Percentiles rank a stretch among this genome's conserved stretches.
phyloP scores from a whole-genome alignment of 495 filamentous ascomycete genomes.

The Talaromyces liani region DNA sequence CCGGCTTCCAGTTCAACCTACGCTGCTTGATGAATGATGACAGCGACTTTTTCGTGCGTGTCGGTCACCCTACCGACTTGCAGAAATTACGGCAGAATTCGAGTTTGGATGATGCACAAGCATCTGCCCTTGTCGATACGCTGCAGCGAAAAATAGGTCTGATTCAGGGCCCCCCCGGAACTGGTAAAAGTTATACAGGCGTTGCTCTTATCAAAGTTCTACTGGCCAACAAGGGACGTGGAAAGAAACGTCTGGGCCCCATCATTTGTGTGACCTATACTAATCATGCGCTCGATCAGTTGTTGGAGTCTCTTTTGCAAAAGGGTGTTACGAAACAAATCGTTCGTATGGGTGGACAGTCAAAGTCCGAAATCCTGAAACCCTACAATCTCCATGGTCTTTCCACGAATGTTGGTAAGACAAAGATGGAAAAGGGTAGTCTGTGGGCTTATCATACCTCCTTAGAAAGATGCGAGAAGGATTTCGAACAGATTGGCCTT shows the following conservation, averaged over 20 bases:
- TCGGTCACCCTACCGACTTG: constrained; percentile 27
- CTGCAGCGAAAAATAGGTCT: constrained; percentile 51
- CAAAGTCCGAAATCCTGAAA: constrained; percentile 44
- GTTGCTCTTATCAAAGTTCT: constrained; percentile 56
- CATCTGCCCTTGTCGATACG: constrained; percentile 44
- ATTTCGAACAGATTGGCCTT: neutral
- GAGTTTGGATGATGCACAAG: constrained; percentile 53
- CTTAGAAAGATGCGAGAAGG: neutral
- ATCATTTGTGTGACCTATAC: constrained; percentile 64
- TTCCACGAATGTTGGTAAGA: constrained; percentile 19
- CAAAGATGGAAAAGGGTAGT: constrained; percentile 30
- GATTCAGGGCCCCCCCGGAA: constrained; percentile 78
- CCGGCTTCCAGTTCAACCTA: constrained; percentile 48
- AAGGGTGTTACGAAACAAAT: constrained; percentile 39
- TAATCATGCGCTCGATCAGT: constrained; percentile 68
- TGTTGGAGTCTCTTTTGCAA: constrained; percentile 54
- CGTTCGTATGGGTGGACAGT: constrained; percentile 61
- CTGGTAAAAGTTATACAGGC: constrained; percentile 63
- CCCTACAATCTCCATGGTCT: constrained; percentile 29
- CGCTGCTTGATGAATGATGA: constrained; percentile 34
- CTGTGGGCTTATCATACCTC: neutral
- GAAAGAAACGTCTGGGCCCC: constrained; percentile 44
- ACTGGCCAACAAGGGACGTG: constrained; percentile 42
- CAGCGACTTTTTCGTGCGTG: constrained; percentile 21
- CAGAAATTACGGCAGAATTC: constrained; percentile 32